Conservation (phyloP, 228 moss, liverwort and hornwort genomes). For the Sphagnum magellanicum region DNA sequence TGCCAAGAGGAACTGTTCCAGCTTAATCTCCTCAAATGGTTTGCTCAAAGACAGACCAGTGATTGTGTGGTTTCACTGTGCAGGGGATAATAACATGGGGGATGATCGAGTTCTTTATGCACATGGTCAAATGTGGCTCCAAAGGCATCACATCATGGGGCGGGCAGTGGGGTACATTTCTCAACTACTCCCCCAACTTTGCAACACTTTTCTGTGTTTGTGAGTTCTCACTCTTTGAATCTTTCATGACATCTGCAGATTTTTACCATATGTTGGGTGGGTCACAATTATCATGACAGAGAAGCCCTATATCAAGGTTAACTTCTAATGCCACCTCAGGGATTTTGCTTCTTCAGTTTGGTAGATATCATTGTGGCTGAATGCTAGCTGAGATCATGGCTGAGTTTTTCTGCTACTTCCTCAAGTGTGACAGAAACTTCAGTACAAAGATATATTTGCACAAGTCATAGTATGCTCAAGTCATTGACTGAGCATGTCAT, state of each 20-base stretch:
- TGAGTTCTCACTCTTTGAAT: background rate
- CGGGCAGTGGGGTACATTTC: conserved; percentile 80
- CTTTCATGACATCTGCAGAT: conserved; percentile 31
- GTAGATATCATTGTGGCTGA: background rate
- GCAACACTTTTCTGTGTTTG: background rate
- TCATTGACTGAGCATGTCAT: too few relatives aligned
- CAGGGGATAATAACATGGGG: conserved; percentile 85
- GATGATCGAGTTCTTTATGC: conserved; percentile 95
- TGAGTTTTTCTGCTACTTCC: background rate
- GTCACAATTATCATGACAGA: conserved; percentile 99
- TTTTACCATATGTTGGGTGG: conserved; percentile 98
- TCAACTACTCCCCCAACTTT: background rate
- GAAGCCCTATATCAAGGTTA: conserved; percentile 89
- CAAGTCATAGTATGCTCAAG: too few relatives aligned
- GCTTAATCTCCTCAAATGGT: too few relatives aligned
- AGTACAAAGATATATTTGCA: too few relatives aligned
- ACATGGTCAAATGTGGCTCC: conserved; percentile 86
- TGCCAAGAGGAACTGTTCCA: too few relatives aligned
- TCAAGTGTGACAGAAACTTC: background rate
- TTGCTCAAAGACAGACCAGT: background rate
- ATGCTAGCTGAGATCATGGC: background rate
- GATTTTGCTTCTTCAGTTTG: background rate
- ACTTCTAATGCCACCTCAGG: background rate
- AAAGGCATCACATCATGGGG: conserved; percentile 94
- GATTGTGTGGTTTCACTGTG: conserved; percentile 1